Base-by-base conservation (phyloP, 73 alveolate genomes). In the Tetrahymena elliotti region DNA sequence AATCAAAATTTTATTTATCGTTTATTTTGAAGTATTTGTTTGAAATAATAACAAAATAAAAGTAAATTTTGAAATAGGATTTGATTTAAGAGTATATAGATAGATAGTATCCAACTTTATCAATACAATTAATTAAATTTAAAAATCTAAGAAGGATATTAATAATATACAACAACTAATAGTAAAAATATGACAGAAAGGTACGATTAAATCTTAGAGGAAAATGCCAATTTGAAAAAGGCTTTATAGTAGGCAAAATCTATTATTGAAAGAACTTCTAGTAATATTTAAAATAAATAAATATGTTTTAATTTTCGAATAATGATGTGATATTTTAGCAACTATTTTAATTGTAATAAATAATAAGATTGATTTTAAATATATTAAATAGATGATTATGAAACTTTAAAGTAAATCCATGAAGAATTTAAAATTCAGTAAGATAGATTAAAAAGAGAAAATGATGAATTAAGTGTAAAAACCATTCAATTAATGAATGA, bases 201-300 rank as follows among this genome's bases (percentile, higher is more conserved):
- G 88, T 94, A 84, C 39, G 96, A 94, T 33, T 84, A 41, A 40
- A 34, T 94, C 52, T 39, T 94, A 20, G 96, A 94, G 38, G 96
- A 94, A 83, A 94, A 94, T 40, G 93, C 96, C 35, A 31, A 94
- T 52, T 34, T 94, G 39, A 94, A 94, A 93, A 94, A 94, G 52
- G 96, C 96, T 15, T 38, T 94, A 8, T 68, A 84, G 12, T 31
- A 83, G 37, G 93, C 96, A 35, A 94, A 94, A 92, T 84, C 96
- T 13, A 95, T 94, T 35, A 94, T 94, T 38, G 96, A 92, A 33
- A 37, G 96, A 52, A 94, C 93, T 34, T 68, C 93, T 31, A 84
- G 96, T 94, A 94, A 39, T 24, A 68, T 37, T n/a, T n/a, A n/a
- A n/a, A n/a, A n/a, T n/a, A n/a, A n/a, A n/a, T n/a, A n/a, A n/a